Evolutionary conservation across 176 grass and related monocot species (phyloP).

Genomic region (Oryza rufipogon): DNA sequence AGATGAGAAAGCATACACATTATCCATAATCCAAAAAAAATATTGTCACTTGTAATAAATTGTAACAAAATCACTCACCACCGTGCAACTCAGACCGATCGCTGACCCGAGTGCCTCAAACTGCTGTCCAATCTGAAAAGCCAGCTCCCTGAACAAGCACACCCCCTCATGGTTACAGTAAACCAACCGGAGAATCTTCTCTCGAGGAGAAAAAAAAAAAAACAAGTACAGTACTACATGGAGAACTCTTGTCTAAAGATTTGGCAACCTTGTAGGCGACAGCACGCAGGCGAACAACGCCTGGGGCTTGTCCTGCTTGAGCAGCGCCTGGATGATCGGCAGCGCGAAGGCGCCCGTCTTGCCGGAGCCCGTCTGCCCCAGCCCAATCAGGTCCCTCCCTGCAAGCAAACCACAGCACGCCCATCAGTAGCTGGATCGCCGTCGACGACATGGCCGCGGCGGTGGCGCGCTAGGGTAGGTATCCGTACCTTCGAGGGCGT

Average conservation of each 20-base stretch:
- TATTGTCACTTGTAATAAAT: not conserved
- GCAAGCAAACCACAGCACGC: not conserved
- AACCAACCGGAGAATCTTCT: conserved; percentile 11
- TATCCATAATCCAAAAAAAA: not conserved
- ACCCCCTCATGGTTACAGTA: not conserved
- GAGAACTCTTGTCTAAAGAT: not conserved
- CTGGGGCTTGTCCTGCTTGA: conserved; percentile 53
- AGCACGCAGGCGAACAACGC: conserved; percentile 83
- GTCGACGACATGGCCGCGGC: not conserved
- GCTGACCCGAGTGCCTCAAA: conserved; percentile 83
- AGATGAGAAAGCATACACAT: not conserved
- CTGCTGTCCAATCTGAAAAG: conserved; percentile 92
- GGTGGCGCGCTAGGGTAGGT: not conserved
- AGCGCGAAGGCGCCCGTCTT: conserved; percentile 93
- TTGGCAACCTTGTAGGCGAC: conserved; percentile 57
- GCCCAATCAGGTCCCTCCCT: conserved; percentile 85
- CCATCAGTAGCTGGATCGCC: too few species aligned
- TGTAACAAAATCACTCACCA: conserved; percentile 56
- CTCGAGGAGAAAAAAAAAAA: not conserved
- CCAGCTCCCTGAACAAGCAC: conserved; percentile 68
- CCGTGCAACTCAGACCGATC: conserved; percentile 65
- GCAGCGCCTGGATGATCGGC: conserved; percentile 75
- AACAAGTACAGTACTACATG: too few species aligned
- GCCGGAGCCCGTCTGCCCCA: conserved; percentile 90
- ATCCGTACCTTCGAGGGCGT: conserved; percentile 55